Evolutionary conservation across 768 basidiomycete genomes (phyloP), one percentile per base, ranked within the genome.

Genomic region (Auricularia cornea): DNA sequence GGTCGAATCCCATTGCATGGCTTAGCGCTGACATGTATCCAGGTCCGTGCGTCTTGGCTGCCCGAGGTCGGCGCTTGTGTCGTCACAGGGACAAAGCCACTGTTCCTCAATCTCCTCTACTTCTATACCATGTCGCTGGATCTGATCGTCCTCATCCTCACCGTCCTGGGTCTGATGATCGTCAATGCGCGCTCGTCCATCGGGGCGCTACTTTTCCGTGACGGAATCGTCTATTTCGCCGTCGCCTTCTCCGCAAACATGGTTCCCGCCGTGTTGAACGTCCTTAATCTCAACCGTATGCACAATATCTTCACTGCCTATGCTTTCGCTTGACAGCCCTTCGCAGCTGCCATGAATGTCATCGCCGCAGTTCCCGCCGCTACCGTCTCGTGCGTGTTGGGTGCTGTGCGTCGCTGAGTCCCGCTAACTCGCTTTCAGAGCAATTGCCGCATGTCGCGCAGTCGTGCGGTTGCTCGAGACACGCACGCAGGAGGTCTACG

Each of bases 201-300:
- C 20, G 88, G 87, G 80, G 44, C 44, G 20, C 20, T 48, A 48
- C 44, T 90, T 59, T 87, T 88, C 74, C 79, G 81, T n/a, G 88
- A 89, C 68, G 88, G 88, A n/a, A 75, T 90, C 51, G 82, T 87
- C 5, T 89, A 85, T 70, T 89, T 89, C 68, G 64, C 87, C 31
- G 75, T 87, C 51, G 82, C 86, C 1, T 88, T 87, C 65, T 77
- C 82, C 18, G 85, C 80, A 60, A 89, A 89, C 66, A 81, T 82
- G 63, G 77, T 88, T 60, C 88, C 87, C 40, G 88, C 89, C 28
- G 86, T 87, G 6, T 23, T 48, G 44, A 48, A 48, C 44, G 44
- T 48, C 44, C 20, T 48, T 8, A 23, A 48, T 23, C 44, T 48
- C 20, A 48, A 48, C 20, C 44, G 44, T 48, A 23, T 38, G 11